Conservation (phyloP, 257 asterid genomes). For the Oldenlandia corymbosa region DNA sequence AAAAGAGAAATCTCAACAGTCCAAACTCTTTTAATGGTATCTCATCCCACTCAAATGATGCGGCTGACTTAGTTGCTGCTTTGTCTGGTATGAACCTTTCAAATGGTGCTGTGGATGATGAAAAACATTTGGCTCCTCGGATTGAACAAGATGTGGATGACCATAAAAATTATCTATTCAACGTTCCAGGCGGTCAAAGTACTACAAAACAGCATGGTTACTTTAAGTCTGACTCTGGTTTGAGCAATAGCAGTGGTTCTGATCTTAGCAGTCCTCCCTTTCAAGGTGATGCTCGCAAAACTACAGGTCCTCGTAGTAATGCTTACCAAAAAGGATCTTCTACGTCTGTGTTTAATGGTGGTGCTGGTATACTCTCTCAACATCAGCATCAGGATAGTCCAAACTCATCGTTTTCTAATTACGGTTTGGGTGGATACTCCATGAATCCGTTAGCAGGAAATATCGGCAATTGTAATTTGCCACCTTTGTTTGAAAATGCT, state of each 20-base stretch:
- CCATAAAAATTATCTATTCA: conserved; percentile 45
- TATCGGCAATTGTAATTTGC: conserved; percentile 61
- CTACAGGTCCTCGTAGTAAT: conserved; percentile 37
- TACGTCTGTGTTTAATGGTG: conserved; percentile 39
- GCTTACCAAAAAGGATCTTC: conserved; percentile 57
- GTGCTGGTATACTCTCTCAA: conserved; percentile 46
- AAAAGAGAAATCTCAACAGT: conserved; percentile 51
- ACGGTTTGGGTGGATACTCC: conserved; percentile 59
- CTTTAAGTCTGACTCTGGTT: conserved; percentile 37
- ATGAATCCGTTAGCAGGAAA: conserved; percentile 66
- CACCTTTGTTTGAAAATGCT: conserved; percentile 92
- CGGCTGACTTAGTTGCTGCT: conserved; percentile 71
- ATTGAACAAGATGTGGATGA: conserved; percentile 40
- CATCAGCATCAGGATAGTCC: conserved; percentile 74
- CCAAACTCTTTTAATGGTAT: conserved; percentile 53
- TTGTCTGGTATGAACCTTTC: conserved; percentile 78
- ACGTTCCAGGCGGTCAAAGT: conserved; percentile 55
- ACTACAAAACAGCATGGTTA: conserved; percentile 48
- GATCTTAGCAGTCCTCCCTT: conserved; percentile 34
- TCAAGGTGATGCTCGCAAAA: conserved; percentile 47
- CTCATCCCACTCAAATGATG: conserved; percentile 45
- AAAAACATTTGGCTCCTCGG: conserved; percentile 36
- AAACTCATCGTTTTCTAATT: conserved; percentile 55
- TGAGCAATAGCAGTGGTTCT: conserved; percentile 29
- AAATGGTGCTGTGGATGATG: conserved; percentile 47